Base-by-base conservation (phyloP, 2,329 filamentous ascomycete species). In the Pezicula rhizophila region DNA sequence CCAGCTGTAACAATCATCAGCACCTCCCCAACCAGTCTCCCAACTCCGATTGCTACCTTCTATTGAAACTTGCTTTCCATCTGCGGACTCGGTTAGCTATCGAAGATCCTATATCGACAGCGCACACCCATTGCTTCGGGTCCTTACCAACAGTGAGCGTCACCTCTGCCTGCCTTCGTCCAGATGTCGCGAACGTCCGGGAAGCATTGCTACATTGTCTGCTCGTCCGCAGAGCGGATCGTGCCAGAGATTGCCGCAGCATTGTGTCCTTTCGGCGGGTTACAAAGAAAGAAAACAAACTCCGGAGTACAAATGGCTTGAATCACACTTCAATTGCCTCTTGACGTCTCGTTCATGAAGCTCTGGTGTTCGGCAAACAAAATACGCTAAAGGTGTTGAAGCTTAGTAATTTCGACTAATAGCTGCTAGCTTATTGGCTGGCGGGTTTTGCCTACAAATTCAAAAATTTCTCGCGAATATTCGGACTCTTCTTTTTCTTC, bases 11-110 rank as follows among this genome's bases (percentile, higher is more conserved):
- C 59, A 62, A 52, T 48, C 52, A 67, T 76, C 64, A 76, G 67
- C 53, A 57, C 45, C 49, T 51, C 41, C 44, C 55, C 47, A 44
- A 26, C 52, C 48, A 62, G 60, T 37, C 42, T 41, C n/a, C 40
- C 20, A 46, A 20, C 42, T 11, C 47, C 28, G 25, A 42, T 33
- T 54, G 55, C 41, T 84, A 95, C 90, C 89, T 87, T 96, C 90
- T 69, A 99, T 90, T 55, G 90, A 96, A 49, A 99, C 86, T 74
- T 96, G 95, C 78, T 96, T 96, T 68, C 92, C 93, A 82, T 99
- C 92, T 91, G 66, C 40, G 59, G 54, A 54, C 57, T 50, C 42
- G 20, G 49, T 66, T 57, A 65, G 63, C 53, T 66, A 66, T 53
- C 52, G 55, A 40, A 55, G 37, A n/a, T 34, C 45, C 34, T 20